Evolutionary conservation across 805 yeast species (phyloP).

Genomic region (Metschnikowia borealis): DNA sequence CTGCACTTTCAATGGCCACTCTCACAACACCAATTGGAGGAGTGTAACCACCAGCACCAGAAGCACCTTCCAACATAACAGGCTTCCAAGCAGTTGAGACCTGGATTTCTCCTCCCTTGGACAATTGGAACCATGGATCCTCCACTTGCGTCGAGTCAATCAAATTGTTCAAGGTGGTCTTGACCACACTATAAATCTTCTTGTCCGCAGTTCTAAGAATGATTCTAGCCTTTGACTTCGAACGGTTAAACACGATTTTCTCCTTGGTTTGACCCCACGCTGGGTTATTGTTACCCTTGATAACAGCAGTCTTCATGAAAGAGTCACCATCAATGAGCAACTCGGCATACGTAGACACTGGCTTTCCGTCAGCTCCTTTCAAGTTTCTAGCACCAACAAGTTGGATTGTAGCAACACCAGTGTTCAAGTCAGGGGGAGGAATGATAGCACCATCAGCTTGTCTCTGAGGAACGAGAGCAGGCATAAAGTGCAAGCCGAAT

Average conservation of each 20-base stretch:
- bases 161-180: constrained; percentile 57
- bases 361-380: constrained; percentile 43
- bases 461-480: constrained; percentile 59
- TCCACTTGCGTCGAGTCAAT: constrained; percentile 77
- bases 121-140: constrained; percentile 70
- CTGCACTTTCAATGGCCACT: constrained; percentile 64
- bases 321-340: constrained; percentile 60
- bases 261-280: constrained; percentile 61
- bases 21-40: constrained; percentile 93
- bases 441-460: constrained; percentile 77
- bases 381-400: constrained; percentile 59
- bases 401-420: constrained; percentile 80
- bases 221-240: constrained; percentile 64
- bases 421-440: constrained; percentile 88
- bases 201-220: constrained; percentile 59
- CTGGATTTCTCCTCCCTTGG: constrained; percentile 71
- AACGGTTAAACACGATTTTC: constrained; percentile 66
- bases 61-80: constrained; percentile 62
- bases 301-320: constrained; percentile 52
- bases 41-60: constrained; percentile 77
- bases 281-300: constrained; percentile 63
- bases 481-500: constrained; percentile 72
- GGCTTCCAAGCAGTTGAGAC: constrained; percentile 81
- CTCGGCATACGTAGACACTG: constrained; percentile 62
- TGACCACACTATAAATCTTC: constrained; percentile 54